Evolutionary conservation across 441 rosid species (phyloP), one percentile per base, ranked within the genome.

Genomic region (Gossypium gossypioides): DNA sequence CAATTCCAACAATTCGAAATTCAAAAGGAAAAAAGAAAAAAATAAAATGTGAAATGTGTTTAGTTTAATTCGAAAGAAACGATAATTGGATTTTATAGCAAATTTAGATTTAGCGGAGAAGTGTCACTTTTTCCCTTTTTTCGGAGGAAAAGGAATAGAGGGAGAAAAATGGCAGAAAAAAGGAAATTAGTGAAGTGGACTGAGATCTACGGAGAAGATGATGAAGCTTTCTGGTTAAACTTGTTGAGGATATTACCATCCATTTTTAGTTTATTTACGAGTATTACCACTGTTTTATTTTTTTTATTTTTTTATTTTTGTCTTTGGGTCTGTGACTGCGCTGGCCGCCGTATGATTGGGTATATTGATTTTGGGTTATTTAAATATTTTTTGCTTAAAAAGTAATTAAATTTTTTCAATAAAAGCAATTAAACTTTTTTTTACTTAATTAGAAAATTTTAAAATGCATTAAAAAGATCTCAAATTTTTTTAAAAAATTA

Each of bases 91-190:
- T 50, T 59, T 50, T 67, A 51, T 51, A 15, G 69, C 4, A 42
- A 81, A 60, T 59, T 74, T 74, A 44, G 78, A 67, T 60, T 83
- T 56, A 48, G 80, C 69, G 77, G 79, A 79, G 79, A 75, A 81
- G 65, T 74, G 81, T 72, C 82, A 76, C 24, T 59, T 13, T 27
- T 2, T 27, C 34, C 3, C 0, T 25, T 25, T 25, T 1, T 2
- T 16, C 72, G 37, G 24, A 42, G 54, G 40, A n/a, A 18, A 18
- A 16, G 52, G 27, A 59, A 37, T 52, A 50, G 51, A 48, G 37
- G 34, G 71, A 18, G 57, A 22, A 27, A 15, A 21, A 18, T 48
- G 51, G 58, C 50, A 68, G 54, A 58, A 16, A 5, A 69, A 71
- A 54, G 79, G 80, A 27, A 10, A 72, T 71, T 57, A 81, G 80